Percentiles rank a stretch among this genome's conserved stretches.
These are phyloP conservation scores for Klebsormidium nitens DNA, from an alignment of 139 green algal species.

Conservation along the genomic window DNA sequence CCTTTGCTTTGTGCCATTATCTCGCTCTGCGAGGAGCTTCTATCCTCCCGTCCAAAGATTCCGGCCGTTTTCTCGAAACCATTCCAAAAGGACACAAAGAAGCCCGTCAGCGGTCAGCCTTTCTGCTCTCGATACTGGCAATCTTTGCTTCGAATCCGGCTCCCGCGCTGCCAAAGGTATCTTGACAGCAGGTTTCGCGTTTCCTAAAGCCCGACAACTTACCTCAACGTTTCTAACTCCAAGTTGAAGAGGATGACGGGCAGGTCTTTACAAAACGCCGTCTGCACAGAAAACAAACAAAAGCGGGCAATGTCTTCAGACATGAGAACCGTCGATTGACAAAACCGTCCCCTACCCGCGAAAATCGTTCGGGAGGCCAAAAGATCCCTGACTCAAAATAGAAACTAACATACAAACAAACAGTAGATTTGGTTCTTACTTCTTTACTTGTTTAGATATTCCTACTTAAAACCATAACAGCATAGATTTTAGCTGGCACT, in stretches of 20 bases:
- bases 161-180: no score
- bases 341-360: background rate
- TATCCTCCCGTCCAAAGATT: background rate
- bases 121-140: background rate
- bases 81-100: background rate
- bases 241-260: conserved; percentile 84
- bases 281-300: conserved; percentile 8
- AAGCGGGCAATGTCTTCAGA: background rate
- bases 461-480: background rate
- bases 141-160: background rate
- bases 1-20: no score
- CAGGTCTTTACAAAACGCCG: conserved; percentile 36
- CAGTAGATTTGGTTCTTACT: background rate
- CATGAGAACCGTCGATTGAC: background rate
- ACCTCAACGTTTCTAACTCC: conserved; percentile 88
- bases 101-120: background rate
- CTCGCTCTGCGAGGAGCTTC: background rate
- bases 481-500: background rate
- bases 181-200: no score
- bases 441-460: background rate
- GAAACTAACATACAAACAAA: background rate
- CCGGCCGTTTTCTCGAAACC: background rate
- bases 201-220: conserved; percentile 3
- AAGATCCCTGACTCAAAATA: background rate
- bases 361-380: background rate